A percentile compares a stretch with the other conserved stretches of the same genome.
These are phyloP conservation scores for Tremellales sp. DNA, from an alignment of 1,284 basidiomycete species.

Conservation along the genomic window DNA sequence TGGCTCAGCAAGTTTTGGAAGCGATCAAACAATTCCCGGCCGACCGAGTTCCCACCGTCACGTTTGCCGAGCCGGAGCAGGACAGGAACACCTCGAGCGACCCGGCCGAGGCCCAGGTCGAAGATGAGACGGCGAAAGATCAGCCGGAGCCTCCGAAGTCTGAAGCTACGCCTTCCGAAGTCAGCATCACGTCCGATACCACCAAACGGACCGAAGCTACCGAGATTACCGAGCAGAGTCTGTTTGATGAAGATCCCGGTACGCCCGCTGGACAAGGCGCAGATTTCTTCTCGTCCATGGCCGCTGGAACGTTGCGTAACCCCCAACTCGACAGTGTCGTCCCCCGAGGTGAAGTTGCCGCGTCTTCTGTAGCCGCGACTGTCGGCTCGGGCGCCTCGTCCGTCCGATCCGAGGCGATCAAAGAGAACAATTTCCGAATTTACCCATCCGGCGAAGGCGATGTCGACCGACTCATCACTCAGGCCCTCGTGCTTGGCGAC, in stretches of 20 bases:
- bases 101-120: not conserved
- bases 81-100: conserved; percentile 4
- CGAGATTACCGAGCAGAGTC: conserved; percentile 63
- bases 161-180: conserved; percentile 63
- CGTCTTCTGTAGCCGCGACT: conserved; percentile 86
- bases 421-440: conserved; percentile 77
- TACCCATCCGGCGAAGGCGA: conserved; percentile 86
- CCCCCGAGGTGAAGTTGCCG: conserved; percentile 73
- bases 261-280: conserved; percentile 54
- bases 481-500: conserved; percentile 90
- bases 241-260: conserved; percentile 64
- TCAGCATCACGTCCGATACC: conserved; percentile 57
- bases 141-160: conserved; percentile 7
- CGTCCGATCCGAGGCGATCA: conserved; percentile 65
- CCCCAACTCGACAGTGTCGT: conserved; percentile 63
- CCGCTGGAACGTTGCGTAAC: conserved; percentile 50
- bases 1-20: conserved; percentile 72
- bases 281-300: conserved; percentile 87
- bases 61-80: conserved; percentile 15
- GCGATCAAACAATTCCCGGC: conserved; percentile 66
- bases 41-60: conserved; percentile 36
- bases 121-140: conserved; percentile 8
- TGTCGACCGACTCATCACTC: conserved; percentile 82
- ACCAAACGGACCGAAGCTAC: conserved; percentile 56
- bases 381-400: conserved; percentile 82